Base-by-base conservation (phyloP, 352 stramenopile species). In the Thraustotheca clavata region DNA sequence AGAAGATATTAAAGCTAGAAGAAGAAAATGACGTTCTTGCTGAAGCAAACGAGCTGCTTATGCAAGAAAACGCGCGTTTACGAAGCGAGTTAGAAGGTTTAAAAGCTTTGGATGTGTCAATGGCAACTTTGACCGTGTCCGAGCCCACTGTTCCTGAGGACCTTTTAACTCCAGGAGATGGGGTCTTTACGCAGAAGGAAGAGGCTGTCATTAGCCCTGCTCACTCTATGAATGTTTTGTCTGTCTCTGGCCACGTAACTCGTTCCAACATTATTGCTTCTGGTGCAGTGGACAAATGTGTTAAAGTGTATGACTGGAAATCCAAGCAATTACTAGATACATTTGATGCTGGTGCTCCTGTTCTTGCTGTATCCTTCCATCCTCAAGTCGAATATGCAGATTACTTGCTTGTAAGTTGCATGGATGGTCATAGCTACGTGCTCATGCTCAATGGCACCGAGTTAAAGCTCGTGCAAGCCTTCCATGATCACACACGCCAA, bases 1-100 rank as follows among this genome's bases (percentile, higher is more conserved):
- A 73, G 62, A 49, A 75, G 34, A 90, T 90, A 41, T 73, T 83
- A 38, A 33, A 67, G 22, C 60, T 92, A 27, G 80, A 75, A 9
- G 79, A 92, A 46, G 83, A 92, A 67, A 88, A 83, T 50, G 83
- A 92, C 52, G 36, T 83, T 20, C 71, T 92, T 11, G 77, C 78
- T 9, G 84, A 94, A 40, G 77, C 78, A 24, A 94, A 92, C 71
- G 72, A 74, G 40, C 38, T 86, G 11, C 57, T 94, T 26, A 69
- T 81, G 39, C 75, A 91, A 49, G 80, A 86, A 46, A 73, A 75
- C 35, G 65, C 60, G 6, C 55, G 59, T 3, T 80, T 72, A 61
- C 62, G 70, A 12, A 60, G 77, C 33, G 46, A 76, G 8, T 59
- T 77, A 2, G 60, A 62, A 1, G 29, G 47, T 18, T 72, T 70